phyloP scores from a whole-genome alignment of 164 flowering plant species.

The Vitis labrusca region DNA sequence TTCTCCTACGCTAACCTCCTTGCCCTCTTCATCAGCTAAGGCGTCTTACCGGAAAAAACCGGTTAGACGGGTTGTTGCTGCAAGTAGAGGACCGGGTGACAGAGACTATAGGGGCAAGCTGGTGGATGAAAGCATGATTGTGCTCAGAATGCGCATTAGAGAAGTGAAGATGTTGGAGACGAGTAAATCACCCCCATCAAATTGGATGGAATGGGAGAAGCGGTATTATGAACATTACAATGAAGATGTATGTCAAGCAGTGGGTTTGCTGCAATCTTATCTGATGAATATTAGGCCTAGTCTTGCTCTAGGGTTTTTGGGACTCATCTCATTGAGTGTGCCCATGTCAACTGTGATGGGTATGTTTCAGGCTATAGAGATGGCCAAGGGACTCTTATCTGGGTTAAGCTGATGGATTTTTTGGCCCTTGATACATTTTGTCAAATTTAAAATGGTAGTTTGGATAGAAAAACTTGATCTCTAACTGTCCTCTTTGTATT shows the following conservation, averaged over 20 bases:
- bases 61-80: background rate
- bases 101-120: background rate
- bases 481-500: too few species aligned
- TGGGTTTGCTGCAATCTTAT: slow-evolving; percentile 29
- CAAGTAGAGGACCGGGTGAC: background rate
- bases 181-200: slow-evolving; percentile 30
- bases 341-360: slow-evolving; percentile 11
- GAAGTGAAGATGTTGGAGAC: slow-evolving; percentile 37
- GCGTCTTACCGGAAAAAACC: too few species aligned
- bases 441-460: too few species aligned
- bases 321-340: slow-evolving; percentile 11
- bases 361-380: background rate
- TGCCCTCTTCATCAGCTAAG: too few species aligned
- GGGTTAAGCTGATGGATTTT: slow-evolving; percentile 2
- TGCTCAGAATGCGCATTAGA: slow-evolving; percentile 35
- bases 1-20: too few species aligned
- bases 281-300: slow-evolving; percentile 38
- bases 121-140: slow-evolving; percentile 22
- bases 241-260: slow-evolving; percentile 8
- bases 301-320: slow-evolving; percentile 24
- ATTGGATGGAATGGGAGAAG: slow-evolving; percentile 52
- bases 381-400: slow-evolving; percentile 2
- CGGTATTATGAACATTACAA: slow-evolving; percentile 19
- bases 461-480: too few species aligned
- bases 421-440: too few species aligned